These are phyloP conservation scores for Carex littledalei DNA, from an alignment of 176 grass and related monocot genomes.

Conservation along the genomic window DNA sequence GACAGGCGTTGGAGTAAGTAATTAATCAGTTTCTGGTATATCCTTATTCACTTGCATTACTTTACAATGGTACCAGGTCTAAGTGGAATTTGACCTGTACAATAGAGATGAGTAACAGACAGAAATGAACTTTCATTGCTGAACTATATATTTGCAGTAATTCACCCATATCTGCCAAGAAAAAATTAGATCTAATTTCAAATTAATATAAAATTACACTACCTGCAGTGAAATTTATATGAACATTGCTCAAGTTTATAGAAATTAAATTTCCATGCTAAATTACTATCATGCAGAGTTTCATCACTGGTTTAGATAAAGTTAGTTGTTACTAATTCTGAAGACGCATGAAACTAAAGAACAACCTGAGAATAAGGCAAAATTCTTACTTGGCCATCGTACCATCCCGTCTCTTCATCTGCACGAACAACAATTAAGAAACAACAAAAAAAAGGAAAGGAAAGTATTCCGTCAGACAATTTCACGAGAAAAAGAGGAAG, in stretches of 20 bases:
- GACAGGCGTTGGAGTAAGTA: conserved; percentile 56
- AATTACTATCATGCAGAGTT: not conserved
- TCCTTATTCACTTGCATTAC: not conserved
- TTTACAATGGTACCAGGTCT: not conserved
- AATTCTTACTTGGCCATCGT: conserved; percentile 75
- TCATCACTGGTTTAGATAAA: not conserved
- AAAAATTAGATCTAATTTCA: not conserved
- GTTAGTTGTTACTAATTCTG: not conserved
- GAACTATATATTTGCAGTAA: too few relatives aligned
- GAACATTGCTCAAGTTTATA: not conserved
- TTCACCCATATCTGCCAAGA: conserved; percentile 89
- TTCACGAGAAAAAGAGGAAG: not conserved
- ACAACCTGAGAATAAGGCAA: not conserved
- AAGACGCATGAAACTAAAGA: not conserved
- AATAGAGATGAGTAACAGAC: too few relatives aligned
- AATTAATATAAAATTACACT: not conserved
- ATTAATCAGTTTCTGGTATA: not conserved
- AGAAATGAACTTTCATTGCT: too few relatives aligned
- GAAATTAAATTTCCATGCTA: not conserved
- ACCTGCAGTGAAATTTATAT: not conserved
- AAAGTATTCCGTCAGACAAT: not conserved
- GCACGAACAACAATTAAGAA: not conserved
- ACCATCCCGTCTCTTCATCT: conserved; percentile 99
- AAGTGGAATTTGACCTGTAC: not conserved
- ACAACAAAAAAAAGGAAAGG: not conserved